Percentiles rank a stretch among this genome's conserved stretches.
These are phyloP conservation scores for Beauveria brongniartii DNA, from an alignment of 2,329 filamentous ascomycete species.

Conservation along the genomic window DNA sequence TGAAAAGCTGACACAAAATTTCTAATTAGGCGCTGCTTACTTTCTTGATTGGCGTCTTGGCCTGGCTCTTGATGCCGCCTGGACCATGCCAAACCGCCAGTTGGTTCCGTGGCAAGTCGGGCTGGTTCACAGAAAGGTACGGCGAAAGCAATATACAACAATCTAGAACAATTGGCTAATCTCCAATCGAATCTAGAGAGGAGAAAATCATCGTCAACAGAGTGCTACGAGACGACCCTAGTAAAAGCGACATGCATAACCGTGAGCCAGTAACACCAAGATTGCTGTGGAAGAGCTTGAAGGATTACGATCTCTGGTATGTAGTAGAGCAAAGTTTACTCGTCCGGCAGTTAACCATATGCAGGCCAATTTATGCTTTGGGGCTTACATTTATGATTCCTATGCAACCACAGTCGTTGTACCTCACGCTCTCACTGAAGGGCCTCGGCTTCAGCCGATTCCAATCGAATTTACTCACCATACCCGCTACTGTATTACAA, in stretches of 20 bases:
- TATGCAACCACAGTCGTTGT: slow-evolving; percentile 34
- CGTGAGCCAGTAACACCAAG: slow-evolving; percentile 42
- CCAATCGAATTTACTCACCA: slow-evolving; percentile 47
- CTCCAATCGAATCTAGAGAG: slow-evolving; percentile 24
- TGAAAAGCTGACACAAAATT: not conserved
- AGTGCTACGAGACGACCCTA: slow-evolving; percentile 45
- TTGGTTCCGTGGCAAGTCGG: slow-evolving; percentile 41
- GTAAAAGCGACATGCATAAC: slow-evolving; percentile 51
- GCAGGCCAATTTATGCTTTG: slow-evolving; percentile 39
- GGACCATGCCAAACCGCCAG: slow-evolving; percentile 37
- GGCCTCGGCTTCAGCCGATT: slow-evolving; percentile 44
- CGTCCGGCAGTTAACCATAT: not conserved
- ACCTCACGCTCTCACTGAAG: slow-evolving; percentile 45
- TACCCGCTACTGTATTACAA: slow-evolving; percentile 37
- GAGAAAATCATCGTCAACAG: slow-evolving; percentile 53
- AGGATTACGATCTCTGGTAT: slow-evolving; percentile 48
- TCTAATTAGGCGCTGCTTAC: slow-evolving; percentile 19
- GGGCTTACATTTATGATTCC: slow-evolving; percentile 42
- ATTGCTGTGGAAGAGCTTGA: slow-evolving; percentile 39
- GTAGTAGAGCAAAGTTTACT: not conserved
- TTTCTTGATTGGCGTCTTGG: slow-evolving; percentile 17
- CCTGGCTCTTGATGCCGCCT: slow-evolving; percentile 19
- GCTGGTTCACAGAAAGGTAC: slow-evolving; percentile 20
- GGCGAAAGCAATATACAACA: not conserved
- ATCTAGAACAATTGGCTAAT: not conserved